Evolutionary conservation across 2,329 filamentous ascomycete genomes (phyloP).

Genomic region (Xylogone sp.): DNA sequence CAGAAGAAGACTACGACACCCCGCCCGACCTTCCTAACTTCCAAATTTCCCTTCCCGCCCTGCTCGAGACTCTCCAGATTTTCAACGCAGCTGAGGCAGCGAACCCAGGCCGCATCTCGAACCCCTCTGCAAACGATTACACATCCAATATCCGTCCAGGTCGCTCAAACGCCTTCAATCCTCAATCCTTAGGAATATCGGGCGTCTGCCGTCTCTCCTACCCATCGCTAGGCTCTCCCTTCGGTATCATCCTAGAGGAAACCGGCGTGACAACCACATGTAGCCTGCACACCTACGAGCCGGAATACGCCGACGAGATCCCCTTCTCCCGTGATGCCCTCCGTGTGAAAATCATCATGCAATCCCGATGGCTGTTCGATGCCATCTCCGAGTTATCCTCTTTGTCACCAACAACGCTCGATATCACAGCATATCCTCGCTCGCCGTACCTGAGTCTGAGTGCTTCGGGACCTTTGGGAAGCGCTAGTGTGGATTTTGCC

Average conservation of each 20-base stretch:
- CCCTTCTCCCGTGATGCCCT: constrained; percentile 80
- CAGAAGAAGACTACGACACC: too few relatives aligned
- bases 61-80: constrained; percentile 93
- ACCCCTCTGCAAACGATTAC: constrained; percentile 56
- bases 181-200: constrained; percentile 76
- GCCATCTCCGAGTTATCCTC: constrained; percentile 63
- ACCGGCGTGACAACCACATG: constrained; percentile 84
- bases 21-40: constrained; percentile 60
- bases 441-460: constrained; percentile 74
- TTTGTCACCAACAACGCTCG: constrained; percentile 65
- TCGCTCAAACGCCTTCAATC: constrained; percentile 73
- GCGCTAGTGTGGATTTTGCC: constrained; percentile 64
- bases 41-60: constrained; percentile 78
- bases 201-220: constrained; percentile 87
- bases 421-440: constrained; percentile 55
- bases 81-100: constrained; percentile 78
- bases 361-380: constrained; percentile 67
- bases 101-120: constrained; percentile 46
- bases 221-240: constrained; percentile 66
- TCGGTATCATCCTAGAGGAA: constrained; percentile 85
- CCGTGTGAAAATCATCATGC: constrained; percentile 93
- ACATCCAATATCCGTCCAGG: constrained; percentile 59
- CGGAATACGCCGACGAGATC: constrained; percentile 73
- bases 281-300: constrained; percentile 83
- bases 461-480: constrained; percentile 55